phyloP scores from a whole-genome alignment of 345 rosid species.

The Iberis pinnata region DNA sequence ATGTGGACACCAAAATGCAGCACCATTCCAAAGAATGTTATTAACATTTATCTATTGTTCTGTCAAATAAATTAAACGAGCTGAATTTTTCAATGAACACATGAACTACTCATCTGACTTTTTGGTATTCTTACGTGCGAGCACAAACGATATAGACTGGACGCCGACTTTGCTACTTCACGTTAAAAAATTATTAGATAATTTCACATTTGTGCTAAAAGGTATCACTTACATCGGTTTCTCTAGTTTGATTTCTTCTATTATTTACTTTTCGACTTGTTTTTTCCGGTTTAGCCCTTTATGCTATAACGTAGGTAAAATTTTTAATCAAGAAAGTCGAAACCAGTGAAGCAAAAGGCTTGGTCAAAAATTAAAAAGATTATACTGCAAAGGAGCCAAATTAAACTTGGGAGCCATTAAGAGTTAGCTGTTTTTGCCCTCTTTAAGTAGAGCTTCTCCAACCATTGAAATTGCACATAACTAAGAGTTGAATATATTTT shows the following conservation, averaged over 20 bases:
- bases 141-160: constrained; percentile 20
- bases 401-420: not conserved
- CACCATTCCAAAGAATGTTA: constrained; percentile 8
- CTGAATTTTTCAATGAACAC: not conserved
- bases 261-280: not conserved
- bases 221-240: not conserved
- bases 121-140: constrained; percentile 22
- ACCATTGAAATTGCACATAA: constrained; percentile 11
- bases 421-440: constrained; percentile 4
- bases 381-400: constrained; percentile 20
- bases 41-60: not conserved
- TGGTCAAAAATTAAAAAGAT: not conserved
- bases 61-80: constrained; percentile 9
- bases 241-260: constrained; percentile 2
- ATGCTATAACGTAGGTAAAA: not conserved
- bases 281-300: not conserved
- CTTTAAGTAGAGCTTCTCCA: constrained; percentile 16
- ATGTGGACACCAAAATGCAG: constrained; percentile 20
- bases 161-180: constrained; percentile 16
- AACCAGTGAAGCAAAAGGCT: constrained; percentile 26
- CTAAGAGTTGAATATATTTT: not conserved
- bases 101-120: not conserved
- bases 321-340: constrained; percentile 11
- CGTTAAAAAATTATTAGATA: not conserved
- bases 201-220: not conserved